A percentile compares a stretch with the other conserved stretches of the same genome.
These are phyloP conservation scores for Suaeda aralocaspica DNA, from an alignment of 148 eudicot genomes.

Conservation along the genomic window DNA sequence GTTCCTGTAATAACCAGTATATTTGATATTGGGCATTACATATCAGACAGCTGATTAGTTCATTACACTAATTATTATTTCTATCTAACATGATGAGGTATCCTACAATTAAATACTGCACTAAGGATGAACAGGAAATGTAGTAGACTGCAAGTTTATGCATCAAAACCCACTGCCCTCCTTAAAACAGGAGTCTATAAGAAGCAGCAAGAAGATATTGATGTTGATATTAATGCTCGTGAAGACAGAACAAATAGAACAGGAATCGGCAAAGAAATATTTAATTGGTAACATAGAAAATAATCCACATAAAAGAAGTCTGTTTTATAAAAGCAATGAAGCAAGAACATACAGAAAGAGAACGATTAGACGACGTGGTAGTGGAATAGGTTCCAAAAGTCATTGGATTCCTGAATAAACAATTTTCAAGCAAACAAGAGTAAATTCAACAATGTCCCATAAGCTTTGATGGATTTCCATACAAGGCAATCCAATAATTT, in stretches of 20 bases:
- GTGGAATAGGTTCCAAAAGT: conserved; percentile 14
- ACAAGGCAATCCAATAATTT: neutral
- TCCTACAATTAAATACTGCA: no score
- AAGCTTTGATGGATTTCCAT: neutral
- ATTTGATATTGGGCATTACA: no score
- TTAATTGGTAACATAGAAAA: neutral
- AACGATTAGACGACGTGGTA: conserved; percentile 38
- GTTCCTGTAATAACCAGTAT: no score
- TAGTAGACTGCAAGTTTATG: neutral
- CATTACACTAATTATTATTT: neutral
- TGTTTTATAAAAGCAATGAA: neutral
- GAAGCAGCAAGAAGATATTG: neutral
- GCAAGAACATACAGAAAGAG: conserved; percentile 34
- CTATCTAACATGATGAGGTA: no score
- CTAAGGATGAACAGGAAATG: no score
- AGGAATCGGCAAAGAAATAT: neutral
- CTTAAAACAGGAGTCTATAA: no score
- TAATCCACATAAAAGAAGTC: neutral
- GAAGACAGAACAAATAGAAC: neutral
- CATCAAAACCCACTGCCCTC: neutral
- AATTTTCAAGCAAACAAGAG: neutral
- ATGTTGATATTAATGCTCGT: neutral
- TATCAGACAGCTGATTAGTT: no score
- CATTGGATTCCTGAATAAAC: conserved; percentile 31
- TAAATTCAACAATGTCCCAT: neutral